A percentile compares a stretch with the other conserved stretches of the same genome.
These are phyloP conservation scores for Huiozyma sinensis DNA, from an alignment of 805 yeast genomes.

Conservation along the genomic window DNA sequence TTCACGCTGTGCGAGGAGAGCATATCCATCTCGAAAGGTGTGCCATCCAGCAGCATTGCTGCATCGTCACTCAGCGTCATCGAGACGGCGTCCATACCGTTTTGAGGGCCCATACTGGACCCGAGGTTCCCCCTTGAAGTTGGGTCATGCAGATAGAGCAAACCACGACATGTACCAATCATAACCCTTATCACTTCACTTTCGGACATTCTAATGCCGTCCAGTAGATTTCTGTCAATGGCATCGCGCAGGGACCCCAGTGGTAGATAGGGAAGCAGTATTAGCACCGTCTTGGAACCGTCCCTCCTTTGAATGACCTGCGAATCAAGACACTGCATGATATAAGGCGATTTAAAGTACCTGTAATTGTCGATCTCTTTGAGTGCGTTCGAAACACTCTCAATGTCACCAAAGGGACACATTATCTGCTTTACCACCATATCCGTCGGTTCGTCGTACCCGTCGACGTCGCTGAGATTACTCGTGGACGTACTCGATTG, in stretches of 20 bases:
- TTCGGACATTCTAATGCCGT: constrained; percentile 45
- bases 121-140: constrained; percentile 9
- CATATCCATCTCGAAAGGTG: constrained; percentile 6
- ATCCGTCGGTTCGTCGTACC: background rate
- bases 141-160: constrained; percentile 57
- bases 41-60: constrained; percentile 12
- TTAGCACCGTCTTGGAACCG: constrained; percentile 70
- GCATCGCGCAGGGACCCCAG: constrained; percentile 71
- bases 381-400: constrained; percentile 62
- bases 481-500: background rate
- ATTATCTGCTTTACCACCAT: constrained; percentile 79
- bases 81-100: constrained; percentile 9
- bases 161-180: constrained; percentile 62
- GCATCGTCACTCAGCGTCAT: constrained; percentile 21
- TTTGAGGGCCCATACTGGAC: constrained; percentile 2
- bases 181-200: constrained; percentile 50
- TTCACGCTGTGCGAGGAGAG: background rate
- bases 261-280: constrained; percentile 68
- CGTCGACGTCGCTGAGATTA: background rate
- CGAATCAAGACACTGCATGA: constrained; percentile 62
- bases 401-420: constrained; percentile 72
- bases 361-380: constrained; percentile 68
- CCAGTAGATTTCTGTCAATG: constrained; percentile 54
- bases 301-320: constrained; percentile 61
- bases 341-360: constrained; percentile 56